Evolutionary conservation across 1,284 basidiomycete species (phyloP).

Genomic region (Ustilago cynodontis): DNA sequence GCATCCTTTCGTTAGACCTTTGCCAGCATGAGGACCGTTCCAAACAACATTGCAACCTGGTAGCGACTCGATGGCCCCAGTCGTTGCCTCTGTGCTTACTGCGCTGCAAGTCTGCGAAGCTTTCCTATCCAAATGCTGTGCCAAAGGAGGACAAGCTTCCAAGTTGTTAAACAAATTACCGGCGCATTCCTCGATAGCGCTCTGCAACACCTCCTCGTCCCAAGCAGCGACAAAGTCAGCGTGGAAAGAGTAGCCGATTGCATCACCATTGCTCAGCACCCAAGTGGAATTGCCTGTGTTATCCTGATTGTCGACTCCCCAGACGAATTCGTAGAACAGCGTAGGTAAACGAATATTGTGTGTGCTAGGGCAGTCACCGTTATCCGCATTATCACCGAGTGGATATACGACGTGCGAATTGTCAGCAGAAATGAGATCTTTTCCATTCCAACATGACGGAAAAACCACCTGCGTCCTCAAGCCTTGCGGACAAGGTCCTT

Average conservation of each 20-base stretch:
- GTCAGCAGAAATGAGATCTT: conserved; percentile 71
- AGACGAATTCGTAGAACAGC: conserved; percentile 73
- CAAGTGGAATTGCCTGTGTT: conserved; percentile 28
- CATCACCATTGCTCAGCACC: conserved; percentile 55
- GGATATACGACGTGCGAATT: conserved; percentile 71
- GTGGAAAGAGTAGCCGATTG: conserved; percentile 72
- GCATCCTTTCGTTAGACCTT: conserved; percentile 36
- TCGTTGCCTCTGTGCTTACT: conserved; percentile 13
- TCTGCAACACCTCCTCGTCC: conserved; percentile 71
- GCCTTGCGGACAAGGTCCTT: conserved; percentile 62
- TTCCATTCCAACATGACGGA: conserved; percentile 75
- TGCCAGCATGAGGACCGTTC: conserved; percentile 50
- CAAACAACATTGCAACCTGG: conserved; percentile 54
- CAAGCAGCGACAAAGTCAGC: conserved; percentile 73
- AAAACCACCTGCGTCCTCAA: conserved; percentile 72
- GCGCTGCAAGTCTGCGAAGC: conserved; percentile 14
- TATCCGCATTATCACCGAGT: conserved; percentile 70
- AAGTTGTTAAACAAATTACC: conserved; percentile 71
- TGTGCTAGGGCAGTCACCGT: conserved; percentile 73
- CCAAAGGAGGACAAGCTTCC: conserved; percentile 71
- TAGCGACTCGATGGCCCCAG: conserved; percentile 21
- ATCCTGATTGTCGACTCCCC: conserved; percentile 12
- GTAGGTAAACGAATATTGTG: conserved; percentile 73
- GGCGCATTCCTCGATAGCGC: conserved; percentile 74
- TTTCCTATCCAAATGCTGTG: conserved; percentile 26